Conservation (phyloP, 169 alveolate genomes). For the Cryptosporidium meleagridis region DNA sequence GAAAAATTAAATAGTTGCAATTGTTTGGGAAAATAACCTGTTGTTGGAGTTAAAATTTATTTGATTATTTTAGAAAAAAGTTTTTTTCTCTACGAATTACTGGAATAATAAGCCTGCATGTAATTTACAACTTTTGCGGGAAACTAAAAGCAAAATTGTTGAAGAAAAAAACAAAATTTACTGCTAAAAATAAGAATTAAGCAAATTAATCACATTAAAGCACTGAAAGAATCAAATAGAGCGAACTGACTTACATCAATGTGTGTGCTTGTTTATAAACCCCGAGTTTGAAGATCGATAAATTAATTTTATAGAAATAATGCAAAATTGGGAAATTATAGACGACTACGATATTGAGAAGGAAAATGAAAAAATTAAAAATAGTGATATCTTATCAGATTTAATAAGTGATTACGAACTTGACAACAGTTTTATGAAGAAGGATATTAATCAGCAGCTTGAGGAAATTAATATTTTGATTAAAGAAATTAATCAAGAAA, state of each 20-base stretch:
- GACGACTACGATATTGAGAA: background rate
- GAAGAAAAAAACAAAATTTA: background rate
- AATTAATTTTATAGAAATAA: background rate
- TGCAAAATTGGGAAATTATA: conserved; percentile 62
- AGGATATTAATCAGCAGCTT: background rate
- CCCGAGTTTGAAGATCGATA: background rate
- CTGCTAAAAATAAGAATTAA: background rate
- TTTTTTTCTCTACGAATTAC: background rate
- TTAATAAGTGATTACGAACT: background rate
- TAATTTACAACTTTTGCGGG: background rate
- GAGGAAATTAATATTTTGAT: background rate
- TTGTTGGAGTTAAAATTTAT: too few relatives aligned
- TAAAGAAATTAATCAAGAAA: conserved; percentile 37
- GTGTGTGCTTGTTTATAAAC: background rate
- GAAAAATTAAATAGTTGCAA: background rate
- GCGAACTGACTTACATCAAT: background rate
- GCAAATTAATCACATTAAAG: background rate
- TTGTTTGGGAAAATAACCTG: too few relatives aligned
- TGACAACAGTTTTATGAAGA: background rate
- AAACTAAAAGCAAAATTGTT: background rate
- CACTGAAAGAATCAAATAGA: background rate
- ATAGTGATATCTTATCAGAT: background rate
- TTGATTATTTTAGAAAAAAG: background rate
- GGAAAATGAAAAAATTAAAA: background rate
- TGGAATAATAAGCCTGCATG: background rate